A percentile compares a stretch with the other conserved stretches of the same genome.
Evolutionary conservation across 495 filamentous ascomycete species (phyloP).

Genomic region (Acidiella bohemica): DNA sequence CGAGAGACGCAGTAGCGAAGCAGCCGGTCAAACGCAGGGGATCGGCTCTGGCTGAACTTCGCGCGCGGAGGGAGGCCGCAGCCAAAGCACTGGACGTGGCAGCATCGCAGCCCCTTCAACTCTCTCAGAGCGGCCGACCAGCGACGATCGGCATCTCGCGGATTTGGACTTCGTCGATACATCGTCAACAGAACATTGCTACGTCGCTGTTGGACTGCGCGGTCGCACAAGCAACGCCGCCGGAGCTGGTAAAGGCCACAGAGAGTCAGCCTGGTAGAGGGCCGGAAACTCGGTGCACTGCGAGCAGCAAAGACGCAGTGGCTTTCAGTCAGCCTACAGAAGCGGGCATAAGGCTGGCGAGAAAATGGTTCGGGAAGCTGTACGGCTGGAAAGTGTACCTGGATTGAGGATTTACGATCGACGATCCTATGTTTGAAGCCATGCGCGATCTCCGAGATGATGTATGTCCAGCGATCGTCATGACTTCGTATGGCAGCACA

Average conservation of each 20-base stretch:
- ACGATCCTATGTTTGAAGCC: too few relatives aligned
- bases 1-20: slow-evolving; percentile 11
- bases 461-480: too few relatives aligned
- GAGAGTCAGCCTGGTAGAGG: background rate
- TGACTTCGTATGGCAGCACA: too few relatives aligned
- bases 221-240: slow-evolving; percentile 15
- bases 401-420: too few relatives aligned
- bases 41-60: slow-evolving; percentile 1
- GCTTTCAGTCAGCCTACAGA: slow-evolving; percentile 69
- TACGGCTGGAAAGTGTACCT: slow-evolving; percentile 31
- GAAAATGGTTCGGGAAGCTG: slow-evolving; percentile 44
- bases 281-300: background rate
- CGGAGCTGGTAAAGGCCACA: background rate
- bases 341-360: slow-evolving; percentile 48
- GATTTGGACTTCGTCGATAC: slow-evolving; percentile 54
- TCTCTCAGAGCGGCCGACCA: slow-evolving; percentile 27
- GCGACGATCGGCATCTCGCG: slow-evolving; percentile 56
- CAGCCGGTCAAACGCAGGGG: background rate
- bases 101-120: slow-evolving; percentile 30
- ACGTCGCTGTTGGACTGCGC: slow-evolving; percentile 48
- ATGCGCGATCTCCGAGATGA: too few relatives aligned
- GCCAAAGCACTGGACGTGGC: slow-evolving; percentile 10
- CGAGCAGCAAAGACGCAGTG: slow-evolving; percentile 46
- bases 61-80: slow-evolving; percentile 9
- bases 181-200: slow-evolving; percentile 48